These are phyloP conservation scores for Helianthus tuberosus DNA, from an alignment of 129 eudicot genomes.

Conservation along the genomic window DNA sequence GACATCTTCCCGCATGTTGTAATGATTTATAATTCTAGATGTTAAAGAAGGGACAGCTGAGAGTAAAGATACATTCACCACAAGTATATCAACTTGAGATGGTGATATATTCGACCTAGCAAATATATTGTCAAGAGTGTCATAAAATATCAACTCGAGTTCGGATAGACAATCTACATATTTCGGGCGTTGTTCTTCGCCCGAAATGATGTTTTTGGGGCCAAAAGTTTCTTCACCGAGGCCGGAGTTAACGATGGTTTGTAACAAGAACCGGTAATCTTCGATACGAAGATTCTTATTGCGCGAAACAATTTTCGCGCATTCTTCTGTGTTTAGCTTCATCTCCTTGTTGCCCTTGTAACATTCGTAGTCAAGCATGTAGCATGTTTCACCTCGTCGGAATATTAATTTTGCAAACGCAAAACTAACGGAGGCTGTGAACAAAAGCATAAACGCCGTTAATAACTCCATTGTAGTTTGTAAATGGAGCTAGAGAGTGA, in stretches of 20 bases:
- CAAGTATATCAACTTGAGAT: conserved; percentile 50
- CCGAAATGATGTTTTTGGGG: conserved; percentile 49
- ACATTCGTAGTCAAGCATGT: conserved; percentile 67
- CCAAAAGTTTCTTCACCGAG: conserved; percentile 65
- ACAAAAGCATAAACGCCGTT: conserved; percentile 17
- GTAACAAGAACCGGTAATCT: conserved; percentile 55
- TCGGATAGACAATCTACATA: conserved; percentile 40
- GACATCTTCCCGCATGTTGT: conserved; percentile 55
- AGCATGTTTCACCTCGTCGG: conserved; percentile 41
- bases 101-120: conserved; percentile 42
- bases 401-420: conserved; percentile 20
- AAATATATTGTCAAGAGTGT: conserved; percentile 55
- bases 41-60: conserved; percentile 54
- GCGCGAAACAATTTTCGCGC: conserved; percentile 46
- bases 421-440: conserved; percentile 31
- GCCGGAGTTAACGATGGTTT: conserved; percentile 61
- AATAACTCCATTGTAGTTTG: conserved; percentile 32
- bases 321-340: conserved; percentile 39
- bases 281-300: conserved; percentile 54
- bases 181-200: conserved; percentile 45
- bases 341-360: conserved; percentile 51
- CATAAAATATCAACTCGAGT: conserved; percentile 54
- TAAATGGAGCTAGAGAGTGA: neutral
- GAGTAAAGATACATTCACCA: conserved; percentile 59
- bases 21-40: conserved; percentile 53